Evolutionary conservation across 352 stramenopile species (phyloP).

Genomic region (Pythium plurisporium): DNA sequence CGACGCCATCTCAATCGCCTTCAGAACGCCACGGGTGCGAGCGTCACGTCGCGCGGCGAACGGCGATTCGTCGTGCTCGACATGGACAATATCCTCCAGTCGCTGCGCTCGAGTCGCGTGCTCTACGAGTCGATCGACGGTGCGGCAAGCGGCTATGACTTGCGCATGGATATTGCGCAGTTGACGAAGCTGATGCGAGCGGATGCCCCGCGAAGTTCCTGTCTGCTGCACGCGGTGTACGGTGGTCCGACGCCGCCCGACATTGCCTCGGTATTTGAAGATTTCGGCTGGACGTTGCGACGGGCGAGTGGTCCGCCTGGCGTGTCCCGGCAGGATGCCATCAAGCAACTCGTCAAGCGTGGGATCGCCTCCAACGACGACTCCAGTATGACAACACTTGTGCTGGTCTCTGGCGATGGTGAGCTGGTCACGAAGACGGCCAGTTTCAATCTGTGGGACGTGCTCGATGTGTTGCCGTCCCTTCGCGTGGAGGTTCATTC

Average conservation of each 20-base stretch:
- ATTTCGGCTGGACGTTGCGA: neutral
- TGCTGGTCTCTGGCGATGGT: neutral
- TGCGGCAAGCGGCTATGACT: neutral
- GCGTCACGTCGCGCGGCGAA: neutral
- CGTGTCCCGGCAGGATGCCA: neutral
- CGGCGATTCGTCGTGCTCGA: conserved; percentile 2
- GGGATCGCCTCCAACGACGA: neutral
- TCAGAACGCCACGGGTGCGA: no score
- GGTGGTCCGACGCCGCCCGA: neutral
- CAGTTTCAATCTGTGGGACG: no score
- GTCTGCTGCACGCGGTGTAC: neutral
- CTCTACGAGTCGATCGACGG: neutral
- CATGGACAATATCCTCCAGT: conserved; percentile 6
- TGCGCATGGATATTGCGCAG: neutral
- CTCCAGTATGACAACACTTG: neutral
- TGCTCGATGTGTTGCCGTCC: neutral
- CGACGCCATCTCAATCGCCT: neutral
- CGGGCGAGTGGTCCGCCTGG: neutral
- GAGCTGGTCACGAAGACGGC: neutral
- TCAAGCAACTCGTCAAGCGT: neutral
- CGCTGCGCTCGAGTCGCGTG: neutral
- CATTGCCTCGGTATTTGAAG: neutral
- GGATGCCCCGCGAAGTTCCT: neutral
- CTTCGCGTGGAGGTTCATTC: neutral
- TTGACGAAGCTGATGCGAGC: neutral